Percentiles rank a stretch among this genome's conserved stretches.
Conservation (phyloP, 2,329 filamentous ascomycete genomes). For the Thyridium curvatum region DNA sequence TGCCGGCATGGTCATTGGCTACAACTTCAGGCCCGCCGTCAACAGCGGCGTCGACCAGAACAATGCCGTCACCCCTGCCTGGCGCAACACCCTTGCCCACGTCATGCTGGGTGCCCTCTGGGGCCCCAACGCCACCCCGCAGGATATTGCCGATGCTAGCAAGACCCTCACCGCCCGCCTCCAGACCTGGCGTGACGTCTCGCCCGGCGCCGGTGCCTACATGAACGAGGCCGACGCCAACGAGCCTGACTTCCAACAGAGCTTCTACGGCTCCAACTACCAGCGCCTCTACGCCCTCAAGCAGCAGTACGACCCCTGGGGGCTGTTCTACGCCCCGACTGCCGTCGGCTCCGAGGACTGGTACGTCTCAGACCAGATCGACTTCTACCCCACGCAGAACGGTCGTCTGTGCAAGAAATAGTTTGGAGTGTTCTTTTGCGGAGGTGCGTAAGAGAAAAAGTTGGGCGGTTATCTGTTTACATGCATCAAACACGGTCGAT, state of each 20-base stretch:
- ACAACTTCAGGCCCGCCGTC: constrained; percentile 27
- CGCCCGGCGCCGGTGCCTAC: constrained; percentile 28
- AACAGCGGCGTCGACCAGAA: constrained; percentile 21
- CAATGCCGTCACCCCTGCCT: constrained; percentile 41
- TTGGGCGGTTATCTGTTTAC: too few relatives aligned
- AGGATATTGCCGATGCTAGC: constrained; percentile 11
- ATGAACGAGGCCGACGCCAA: constrained; percentile 30
- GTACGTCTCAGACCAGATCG: constrained; percentile 4
- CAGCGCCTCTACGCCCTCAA: constrained; percentile 8
- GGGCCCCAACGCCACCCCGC: constrained; percentile 7
- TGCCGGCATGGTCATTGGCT: constrained; percentile 32
- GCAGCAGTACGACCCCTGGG: constrained; percentile 9
- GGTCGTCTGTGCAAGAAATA: constrained; percentile 3
- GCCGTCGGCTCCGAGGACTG: constrained; percentile 6
- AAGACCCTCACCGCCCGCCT: constrained; percentile 14
- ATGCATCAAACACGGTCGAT: too few relatives aligned
- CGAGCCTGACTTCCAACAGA: constrained; percentile 12
- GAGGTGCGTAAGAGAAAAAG: too few relatives aligned
- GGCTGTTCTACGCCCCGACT: constrained; percentile 8
- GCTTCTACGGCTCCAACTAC: constrained; percentile 13
- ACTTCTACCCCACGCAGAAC: constrained; percentile 5
- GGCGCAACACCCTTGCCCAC: constrained; percentile 34
- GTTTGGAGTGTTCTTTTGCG: too few relatives aligned
- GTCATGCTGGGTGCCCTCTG: constrained; percentile 22
- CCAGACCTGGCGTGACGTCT: constrained; percentile 17